Evolutionary conservation across 1,139 yeast species (phyloP).

Genomic region (Meyerozyma smithsonii): DNA sequence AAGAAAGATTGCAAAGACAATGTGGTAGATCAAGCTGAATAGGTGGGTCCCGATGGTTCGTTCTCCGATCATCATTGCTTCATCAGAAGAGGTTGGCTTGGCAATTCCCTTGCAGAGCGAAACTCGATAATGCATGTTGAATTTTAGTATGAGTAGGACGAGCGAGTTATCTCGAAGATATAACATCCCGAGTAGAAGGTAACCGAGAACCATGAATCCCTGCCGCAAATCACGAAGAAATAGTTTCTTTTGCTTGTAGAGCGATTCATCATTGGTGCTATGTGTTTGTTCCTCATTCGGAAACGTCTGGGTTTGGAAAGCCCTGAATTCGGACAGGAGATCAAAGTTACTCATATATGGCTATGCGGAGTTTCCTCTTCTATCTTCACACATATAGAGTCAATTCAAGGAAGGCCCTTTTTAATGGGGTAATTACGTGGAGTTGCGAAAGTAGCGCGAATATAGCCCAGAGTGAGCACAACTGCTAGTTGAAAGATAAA

Average conservation of each 20-base stretch:
- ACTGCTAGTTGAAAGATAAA: not conserved
- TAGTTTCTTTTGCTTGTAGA: slow-evolving; percentile 36
- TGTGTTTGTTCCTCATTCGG: slow-evolving; percentile 38
- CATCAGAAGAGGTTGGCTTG: slow-evolving; percentile 23
- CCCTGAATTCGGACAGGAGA: slow-evolving; percentile 21
- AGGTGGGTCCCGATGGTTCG: slow-evolving; percentile 22
- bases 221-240: slow-evolving; percentile 33
- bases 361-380: too few species aligned
- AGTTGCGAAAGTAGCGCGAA: not conserved
- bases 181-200: slow-evolving; percentile 23
- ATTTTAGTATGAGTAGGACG: slow-evolving; percentile 22
- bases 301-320: slow-evolving; percentile 25
- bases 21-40: slow-evolving; percentile 23
- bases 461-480: not conserved
- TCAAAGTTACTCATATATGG: slow-evolving; percentile 4
- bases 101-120: slow-evolving; percentile 15
- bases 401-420: too few species aligned
- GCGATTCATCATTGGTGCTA: slow-evolving; percentile 29
- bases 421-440: too few species aligned
- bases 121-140: slow-evolving; percentile 25
- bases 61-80: slow-evolving; percentile 18
- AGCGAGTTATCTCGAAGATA: slow-evolving; percentile 37
- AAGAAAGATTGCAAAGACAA: slow-evolving; percentile 24
- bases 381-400: too few species aligned
- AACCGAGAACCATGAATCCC: slow-evolving; percentile 26